A percentile compares a stretch with the other conserved stretches of the same genome.
phyloP scores from a whole-genome alignment of 768 basidiomycete genomes.

The Gelatoporia subvermispora region DNA sequence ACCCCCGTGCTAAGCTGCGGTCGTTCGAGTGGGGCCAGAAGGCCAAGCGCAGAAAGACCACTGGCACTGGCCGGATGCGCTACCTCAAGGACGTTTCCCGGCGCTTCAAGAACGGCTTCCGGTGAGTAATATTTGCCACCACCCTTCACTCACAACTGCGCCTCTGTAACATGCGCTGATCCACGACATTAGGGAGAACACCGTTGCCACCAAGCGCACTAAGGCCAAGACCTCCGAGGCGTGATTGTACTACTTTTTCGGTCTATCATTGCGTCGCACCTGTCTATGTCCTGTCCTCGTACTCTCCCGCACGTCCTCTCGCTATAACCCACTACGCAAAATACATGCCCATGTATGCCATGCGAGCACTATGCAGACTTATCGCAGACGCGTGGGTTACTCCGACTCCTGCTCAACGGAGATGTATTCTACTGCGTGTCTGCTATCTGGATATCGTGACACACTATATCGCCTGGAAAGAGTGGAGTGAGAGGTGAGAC shows the following conservation, averaged over 20 bases:
- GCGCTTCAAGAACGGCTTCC: slow-evolving; percentile 98
- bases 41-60: slow-evolving; percentile 99
- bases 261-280: slow-evolving; percentile 15
- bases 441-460: no score
- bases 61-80: slow-evolving; percentile 93
- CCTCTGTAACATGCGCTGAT: background rate
- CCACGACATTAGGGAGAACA: slow-evolving; percentile 66
- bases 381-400: no score
- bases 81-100: slow-evolving; percentile 90
- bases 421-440: no score
- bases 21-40: slow-evolving; percentile 98
- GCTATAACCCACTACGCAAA: slow-evolving; percentile 22
- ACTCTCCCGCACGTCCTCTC: slow-evolving; percentile 13
- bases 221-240: slow-evolving; percentile 52
- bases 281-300: slow-evolving; percentile 20
- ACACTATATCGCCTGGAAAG: no score
- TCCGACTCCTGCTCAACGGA: no score
- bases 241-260: slow-evolving; percentile 19
- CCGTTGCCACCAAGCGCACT: slow-evolving; percentile 80
- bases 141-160: background rate
- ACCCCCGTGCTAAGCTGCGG: slow-evolving; percentile 91
- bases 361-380: slow-evolving; percentile 11
- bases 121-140: slow-evolving; percentile 38
- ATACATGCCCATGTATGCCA: slow-evolving; percentile 26
- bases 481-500: no score